phyloP scores from a whole-genome alignment of 1,139 yeast species.

The Hemisphaericaspora lyxosophila region DNA sequence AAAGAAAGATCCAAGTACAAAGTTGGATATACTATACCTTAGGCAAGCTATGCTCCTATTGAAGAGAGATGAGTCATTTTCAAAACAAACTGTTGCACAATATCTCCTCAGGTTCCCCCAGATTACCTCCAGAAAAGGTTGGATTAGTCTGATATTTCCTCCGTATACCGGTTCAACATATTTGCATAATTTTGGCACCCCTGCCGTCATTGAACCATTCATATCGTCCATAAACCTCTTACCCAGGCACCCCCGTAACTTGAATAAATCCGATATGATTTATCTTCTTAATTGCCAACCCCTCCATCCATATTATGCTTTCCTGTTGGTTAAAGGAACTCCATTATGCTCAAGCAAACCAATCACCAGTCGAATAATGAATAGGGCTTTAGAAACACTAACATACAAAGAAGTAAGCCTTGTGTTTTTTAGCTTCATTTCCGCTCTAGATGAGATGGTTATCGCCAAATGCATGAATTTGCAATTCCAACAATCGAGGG shows the following conservation, averaged over 20 bases:
- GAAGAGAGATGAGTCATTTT: background rate
- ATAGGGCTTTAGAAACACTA: background rate
- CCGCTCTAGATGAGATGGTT: background rate
- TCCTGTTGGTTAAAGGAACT: conserved; percentile 1
- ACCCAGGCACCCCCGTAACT: background rate
- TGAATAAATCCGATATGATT: conserved; percentile 3
- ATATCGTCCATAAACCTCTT: background rate
- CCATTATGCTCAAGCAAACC: background rate
- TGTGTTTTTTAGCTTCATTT: background rate
- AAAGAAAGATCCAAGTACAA: conserved; percentile 1
- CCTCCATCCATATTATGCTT: background rate
- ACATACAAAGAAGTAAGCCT: background rate
- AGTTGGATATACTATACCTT: conserved; percentile 5
- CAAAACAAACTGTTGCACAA: background rate
- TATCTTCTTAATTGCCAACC: conserved; percentile 2
- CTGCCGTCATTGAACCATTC: background rate
- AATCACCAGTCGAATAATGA: conserved; percentile 3
- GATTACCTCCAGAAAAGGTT: conserved; percentile 8
- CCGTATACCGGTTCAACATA: background rate
- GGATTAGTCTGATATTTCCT: conserved; percentile 10
- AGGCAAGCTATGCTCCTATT: conserved; percentile 7
- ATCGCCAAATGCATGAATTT: background rate
- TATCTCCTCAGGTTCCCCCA: conserved; percentile 5
- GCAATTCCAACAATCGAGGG: background rate
- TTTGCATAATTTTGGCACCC: background rate